Evolutionary conservation across 2,329 filamentous ascomycete species (phyloP), one percentile per base, ranked within the genome.

Genomic region (Ophiostoma perfectum): DNA sequence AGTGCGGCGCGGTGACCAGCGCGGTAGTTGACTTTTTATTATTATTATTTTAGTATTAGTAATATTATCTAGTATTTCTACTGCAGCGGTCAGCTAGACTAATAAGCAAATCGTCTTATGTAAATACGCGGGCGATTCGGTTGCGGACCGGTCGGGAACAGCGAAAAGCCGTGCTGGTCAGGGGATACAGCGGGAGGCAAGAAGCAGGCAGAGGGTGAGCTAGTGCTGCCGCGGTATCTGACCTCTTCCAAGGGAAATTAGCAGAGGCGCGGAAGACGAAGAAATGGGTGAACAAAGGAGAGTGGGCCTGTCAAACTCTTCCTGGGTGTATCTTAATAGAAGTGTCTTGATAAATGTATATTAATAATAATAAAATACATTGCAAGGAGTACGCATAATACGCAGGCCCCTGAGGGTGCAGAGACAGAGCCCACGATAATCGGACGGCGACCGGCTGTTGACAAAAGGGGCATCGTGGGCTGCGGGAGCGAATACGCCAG

Each of bases 301-400:
- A 27, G 49, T 55, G 49, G 49, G 49, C 49, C 49, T 55, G n/a
- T 55, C 49, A 55, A 27, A 55, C 11, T 55, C 49, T 55, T 27
- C 27, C 27, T 27, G 27, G 49, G 3, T 55, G 12, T 47, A 47
- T 14, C 49, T 12, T 27, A 5, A n/a, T 27, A 55, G 3, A 55
- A 18, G n/a, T 12, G 6, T 4, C 27, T 27, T 27, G 2, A 27
- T 27, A 27, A 27, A 2, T 27, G 27, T 27, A 1, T 27, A n/a
- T n/a, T n/a, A n/a, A n/a, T 27, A 27, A 27, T 27, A 27, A 27
- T 27, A 27, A 27, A 27, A 27, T 27, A 27, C 27, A 27, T 27
- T 27, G 27, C 27, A 27, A 27, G 27, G 27, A 27, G 27, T 27
- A 27, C 2, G 27, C 27, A 27, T 27, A 27, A 27, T 27, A 27